Evolutionary conservation across 768 basidiomycete species (phyloP), one percentile per base, ranked within the genome.

Genomic region (Tulasnella sp.): DNA sequence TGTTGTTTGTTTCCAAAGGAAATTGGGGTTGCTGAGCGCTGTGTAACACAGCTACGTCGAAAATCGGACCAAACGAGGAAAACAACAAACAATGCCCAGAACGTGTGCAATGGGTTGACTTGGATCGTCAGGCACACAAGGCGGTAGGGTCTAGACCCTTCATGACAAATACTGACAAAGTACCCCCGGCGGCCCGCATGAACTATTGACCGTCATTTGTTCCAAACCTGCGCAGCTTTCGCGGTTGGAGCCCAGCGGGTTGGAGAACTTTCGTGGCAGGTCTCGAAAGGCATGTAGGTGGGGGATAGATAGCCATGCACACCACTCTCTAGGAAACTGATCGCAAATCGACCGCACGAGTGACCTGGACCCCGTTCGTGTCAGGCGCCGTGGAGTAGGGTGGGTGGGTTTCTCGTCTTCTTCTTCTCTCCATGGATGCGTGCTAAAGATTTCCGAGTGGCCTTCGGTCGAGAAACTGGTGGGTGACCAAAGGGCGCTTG

Each of bases 71-170:
- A 68, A 68, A 68, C 27, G 31, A 68, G 0, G 62, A 19, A 68
- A 68, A 68, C 62, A 68, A 68, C 62, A 68, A 68, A 68, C 62
- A 68, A 68, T 16, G 62, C 62, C 62, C 62, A 34, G 12, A 52
- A 52, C 52, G 52, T 52, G 52, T 52, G 52, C 52, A 52, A 52
- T 21, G 6, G 52, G 52, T 24, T 52, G 52, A 12, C 21, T 34
- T 68, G 34, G 62, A 68, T 68, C 62, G 27, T 68, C 62, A 68
- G 62, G 62, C n/a, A 68, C 62, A 10, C 12, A 36, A 31, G 2
- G 1, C 52, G 31, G n/a, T 1, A 58, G 56, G 62, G 62, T 68
- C 62, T 68, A 68, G 62, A 68, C 62, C 62, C 34, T 36, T 68
- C 31, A 1, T 1, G 62, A 18, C 62, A 68, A 68, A 68, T 68